phyloP scores from a whole-genome alignment of 495 filamentous ascomycete species.

The Talaromyces trachyspermus region DNA sequence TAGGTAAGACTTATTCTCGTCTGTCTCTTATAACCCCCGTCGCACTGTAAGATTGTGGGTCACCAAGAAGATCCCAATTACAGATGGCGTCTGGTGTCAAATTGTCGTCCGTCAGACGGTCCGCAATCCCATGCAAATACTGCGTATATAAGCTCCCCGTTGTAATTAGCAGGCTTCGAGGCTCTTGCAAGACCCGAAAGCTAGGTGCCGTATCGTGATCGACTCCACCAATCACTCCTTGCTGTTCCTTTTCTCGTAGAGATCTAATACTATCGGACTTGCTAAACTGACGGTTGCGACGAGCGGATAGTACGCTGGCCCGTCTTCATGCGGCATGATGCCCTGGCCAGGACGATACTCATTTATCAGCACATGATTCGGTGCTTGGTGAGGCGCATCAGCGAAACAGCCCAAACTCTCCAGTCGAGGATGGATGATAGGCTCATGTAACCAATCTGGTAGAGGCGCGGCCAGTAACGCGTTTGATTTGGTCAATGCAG shows the following conservation, averaged over 20 bases:
- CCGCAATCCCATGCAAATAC: constrained; percentile 70
- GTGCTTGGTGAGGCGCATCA: constrained; percentile 60
- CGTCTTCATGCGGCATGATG: constrained; percentile 96
- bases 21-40: constrained; percentile 52
- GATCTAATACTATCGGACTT: constrained; percentile 65
- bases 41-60: constrained; percentile 46
- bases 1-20: constrained; percentile 84
- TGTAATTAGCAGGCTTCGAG: constrained; percentile 73
- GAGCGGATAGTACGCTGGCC: constrained; percentile 73
- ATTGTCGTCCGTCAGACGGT: constrained; percentile 50
- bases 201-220: constrained; percentile 23
- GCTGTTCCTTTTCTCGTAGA: constrained; percentile 66
- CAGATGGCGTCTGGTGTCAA: constrained; percentile 56
- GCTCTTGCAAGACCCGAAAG: constrained; percentile 79
- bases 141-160: constrained; percentile 59
- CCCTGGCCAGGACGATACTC: constrained; percentile 84
- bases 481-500: constrained; percentile 60
- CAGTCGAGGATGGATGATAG: constrained; percentile 59
- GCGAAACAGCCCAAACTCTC: constrained; percentile 54
- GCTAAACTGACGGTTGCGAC: constrained; percentile 89
- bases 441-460: constrained; percentile 67
- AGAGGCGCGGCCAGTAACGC: constrained; percentile 69
- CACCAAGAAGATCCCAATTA: constrained; percentile 76
- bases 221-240: constrained; percentile 29
- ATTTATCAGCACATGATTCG: constrained; percentile 92